A percentile compares a stretch with the other conserved stretches of the same genome.
These are phyloP conservation scores for Rhododendron ovatum DNA, from an alignment of 148 eudicot genomes.

Conservation along the genomic window DNA sequence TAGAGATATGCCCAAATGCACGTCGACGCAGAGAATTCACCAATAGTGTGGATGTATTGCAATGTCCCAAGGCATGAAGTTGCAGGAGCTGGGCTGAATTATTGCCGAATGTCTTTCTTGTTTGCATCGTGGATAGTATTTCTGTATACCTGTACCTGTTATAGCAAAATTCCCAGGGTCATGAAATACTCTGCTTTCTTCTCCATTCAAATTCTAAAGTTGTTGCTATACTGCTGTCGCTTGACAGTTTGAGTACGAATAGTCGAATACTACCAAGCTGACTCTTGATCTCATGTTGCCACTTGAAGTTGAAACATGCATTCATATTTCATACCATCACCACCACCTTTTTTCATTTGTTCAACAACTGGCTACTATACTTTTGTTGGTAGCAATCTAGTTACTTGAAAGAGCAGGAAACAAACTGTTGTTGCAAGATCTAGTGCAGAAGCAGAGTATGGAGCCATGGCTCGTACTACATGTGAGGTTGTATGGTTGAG, in stretches of 20 bases:
- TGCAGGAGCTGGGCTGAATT: background rate
- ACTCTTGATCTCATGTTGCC: background rate
- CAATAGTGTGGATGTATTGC: conserved; percentile 9
- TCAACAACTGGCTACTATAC: background rate
- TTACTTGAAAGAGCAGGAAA: no score
- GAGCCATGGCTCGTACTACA: no score
- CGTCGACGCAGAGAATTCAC: conserved; percentile 26
- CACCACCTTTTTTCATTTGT: background rate
- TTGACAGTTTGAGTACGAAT: background rate
- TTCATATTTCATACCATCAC: background rate
- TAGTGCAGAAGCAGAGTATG: no score
- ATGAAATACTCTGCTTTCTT: background rate
- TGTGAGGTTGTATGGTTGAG: no score
- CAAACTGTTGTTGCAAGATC: no score
- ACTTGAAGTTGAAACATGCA: background rate
- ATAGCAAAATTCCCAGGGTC: background rate
- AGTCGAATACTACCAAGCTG: background rate
- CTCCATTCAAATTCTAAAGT: background rate
- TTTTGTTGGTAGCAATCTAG: no score
- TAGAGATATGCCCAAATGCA: conserved; percentile 73
- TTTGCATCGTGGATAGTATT: background rate
- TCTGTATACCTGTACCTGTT: background rate
- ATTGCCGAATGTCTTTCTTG: background rate
- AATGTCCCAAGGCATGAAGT: conserved; percentile 63
- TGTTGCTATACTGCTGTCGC: background rate